Evolutionary conservation across 352 stramenopile species (phyloP).

Genomic region (Phytophthora fragariae): DNA sequence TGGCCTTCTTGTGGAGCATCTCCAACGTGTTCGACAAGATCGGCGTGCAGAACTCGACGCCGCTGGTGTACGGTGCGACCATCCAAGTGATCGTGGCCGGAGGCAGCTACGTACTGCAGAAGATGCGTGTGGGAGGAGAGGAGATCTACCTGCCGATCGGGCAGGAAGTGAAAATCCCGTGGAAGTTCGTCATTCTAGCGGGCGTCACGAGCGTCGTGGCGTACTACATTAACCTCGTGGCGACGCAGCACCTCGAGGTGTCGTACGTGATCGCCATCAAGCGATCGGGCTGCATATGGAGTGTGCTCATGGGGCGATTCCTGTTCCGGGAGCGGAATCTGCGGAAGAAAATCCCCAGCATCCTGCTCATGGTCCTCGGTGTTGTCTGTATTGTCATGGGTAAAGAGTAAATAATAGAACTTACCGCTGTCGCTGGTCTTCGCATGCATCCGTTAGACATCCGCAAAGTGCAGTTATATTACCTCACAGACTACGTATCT

Average conservation of each 20-base stretch:
- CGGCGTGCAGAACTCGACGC: constrained; percentile 80
- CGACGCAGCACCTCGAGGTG: constrained; percentile 79
- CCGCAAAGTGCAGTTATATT: constrained; percentile 11
- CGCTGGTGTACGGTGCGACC: constrained; percentile 71
- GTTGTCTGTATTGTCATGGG: constrained; percentile 83
- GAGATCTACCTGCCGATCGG: constrained; percentile 72
- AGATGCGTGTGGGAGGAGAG: constrained; percentile 61
- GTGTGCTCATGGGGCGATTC: constrained; percentile 74
- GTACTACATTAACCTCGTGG: constrained; percentile 88
- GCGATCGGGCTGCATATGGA: constrained; percentile 86
- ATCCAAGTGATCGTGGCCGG: constrained; percentile 77
- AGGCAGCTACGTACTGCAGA: constrained; percentile 70
- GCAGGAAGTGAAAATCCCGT: constrained; percentile 66
- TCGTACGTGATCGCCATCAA: constrained; percentile 90
- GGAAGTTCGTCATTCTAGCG: constrained; percentile 72
- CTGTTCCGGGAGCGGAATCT: constrained; percentile 79
- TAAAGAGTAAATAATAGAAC: constrained; percentile 51
- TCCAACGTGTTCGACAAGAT: constrained; percentile 89
- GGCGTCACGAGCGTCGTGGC: constrained; percentile 77
- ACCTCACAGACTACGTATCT: constrained; percentile 26
- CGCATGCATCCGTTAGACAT: constrained; percentile 10
- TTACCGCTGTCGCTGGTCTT: neutral
- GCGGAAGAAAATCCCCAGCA: constrained; percentile 86
- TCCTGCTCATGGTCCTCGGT: constrained; percentile 80
- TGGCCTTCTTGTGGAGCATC: constrained; percentile 86